Evolutionary conservation across 257 asterid species (phyloP), one percentile per base, ranked within the genome.

Genomic region (Solanum megistacrolobum): DNA sequence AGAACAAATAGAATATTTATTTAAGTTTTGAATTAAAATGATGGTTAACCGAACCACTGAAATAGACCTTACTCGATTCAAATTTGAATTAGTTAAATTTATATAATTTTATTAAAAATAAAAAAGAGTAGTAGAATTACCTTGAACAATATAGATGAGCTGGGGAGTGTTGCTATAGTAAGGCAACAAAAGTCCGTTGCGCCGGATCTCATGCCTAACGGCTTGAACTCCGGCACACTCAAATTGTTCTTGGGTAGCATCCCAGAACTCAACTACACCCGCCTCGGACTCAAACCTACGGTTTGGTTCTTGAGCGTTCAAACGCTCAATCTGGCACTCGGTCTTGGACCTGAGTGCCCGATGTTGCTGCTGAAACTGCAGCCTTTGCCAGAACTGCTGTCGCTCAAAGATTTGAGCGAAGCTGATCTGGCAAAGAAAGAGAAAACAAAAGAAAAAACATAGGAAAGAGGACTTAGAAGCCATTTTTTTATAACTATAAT

Each of bases 171-270:
- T 90, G 20, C 88, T 86, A 90, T 94, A 94, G 86, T 89, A 86
- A 46, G 96, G 96, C 72, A 94, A 87, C 60, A 92, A 62, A 14
- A 94, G 93, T 2, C 95, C 96, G 12, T 85, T 71, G 4, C 94
- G 94, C 5, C 90, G 88, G 20, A 94, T 89, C 0, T 55, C 85
- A 79, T 90, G 88, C 38, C 92, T 89, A 2, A 88, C 88, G 36
- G 92, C 88, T 48, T 89, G 90, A 55, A 94, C 74, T 1, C 93
- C 93, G 20, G 95, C 96, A 39, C 96, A 93, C 89, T 88, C 88
- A 6, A 92, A 90, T 0, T 93, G 93, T 13, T 89, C 73, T 7
- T 14, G 55, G 29, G 86, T 72, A 1, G 84, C 0, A 35, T 89
- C 90, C 96, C 95, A 94, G 89, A 84, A 89, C 90, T 93, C 95